Evolutionary conservation across 768 basidiomycete species (phyloP), one percentile per base, ranked within the genome.

Genomic region (Multifurca ochricompacta): DNA sequence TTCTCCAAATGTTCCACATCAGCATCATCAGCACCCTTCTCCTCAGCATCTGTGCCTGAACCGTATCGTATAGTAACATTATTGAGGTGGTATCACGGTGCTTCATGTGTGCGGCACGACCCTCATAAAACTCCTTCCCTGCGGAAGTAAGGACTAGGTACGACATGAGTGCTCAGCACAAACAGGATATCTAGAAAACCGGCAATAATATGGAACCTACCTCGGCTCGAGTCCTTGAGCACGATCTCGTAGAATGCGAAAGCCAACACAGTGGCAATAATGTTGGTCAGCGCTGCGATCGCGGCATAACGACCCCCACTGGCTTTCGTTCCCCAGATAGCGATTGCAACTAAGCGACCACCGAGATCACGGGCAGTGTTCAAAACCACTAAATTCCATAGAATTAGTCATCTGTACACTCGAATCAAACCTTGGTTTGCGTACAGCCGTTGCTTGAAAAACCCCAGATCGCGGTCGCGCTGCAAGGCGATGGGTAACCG

Each of bases 261-360:
- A 21, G 66, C 66, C n/a, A 59, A n/a, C 18, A 65, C 23, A 13
- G 65, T 67, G n/a, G 63, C 63, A 41, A 54, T 60, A 40, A 67
- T 65, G 54, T 66, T 67, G 3, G 66, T 67, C 30, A 67, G 59
- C 21, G 66, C 64, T 11, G 66, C 63, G 31, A 67, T 65, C 2
- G 66, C 66, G n/a, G 66, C 66, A 42, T 67, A 67, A n/a, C n/a
- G 16, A n/a, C 66, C 66, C 25, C 66, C 66, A 11, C n/a, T 31
- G 13, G 66, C 66, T 18, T 42, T 52, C 19, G 40, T 62, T 13
- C 66, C 66, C 66, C 66, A 67, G 42, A 67, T 61, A 10, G 60
- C 55, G 5, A 67, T 40, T 11, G 62, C 66, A 31, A 58, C 59
- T 11, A 67, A 49, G 19, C 66, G 66, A 18, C 63, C 65, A 18